A percentile compares a stretch with the other conserved stretches of the same genome.
phyloP scores from a whole-genome alignment of 78 protist genomes.

The Isochrysis galbana region DNA sequence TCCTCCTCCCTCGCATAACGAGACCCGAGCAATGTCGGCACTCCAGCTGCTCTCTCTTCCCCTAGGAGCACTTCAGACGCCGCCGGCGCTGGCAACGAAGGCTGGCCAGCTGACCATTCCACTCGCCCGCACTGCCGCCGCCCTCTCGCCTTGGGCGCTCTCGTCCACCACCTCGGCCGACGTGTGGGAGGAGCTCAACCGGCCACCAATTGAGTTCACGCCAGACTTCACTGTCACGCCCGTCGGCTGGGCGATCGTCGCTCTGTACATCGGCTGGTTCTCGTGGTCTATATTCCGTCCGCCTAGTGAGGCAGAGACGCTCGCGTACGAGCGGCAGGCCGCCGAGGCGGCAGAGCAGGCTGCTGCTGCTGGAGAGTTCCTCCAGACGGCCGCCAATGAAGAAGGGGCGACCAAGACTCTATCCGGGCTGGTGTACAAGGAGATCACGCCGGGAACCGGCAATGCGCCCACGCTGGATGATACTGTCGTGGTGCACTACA shows the following conservation, averaged over 20 bases:
- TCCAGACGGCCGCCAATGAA: background rate
- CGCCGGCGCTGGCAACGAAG: no score
- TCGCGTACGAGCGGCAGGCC: background rate
- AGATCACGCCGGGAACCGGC: background rate
- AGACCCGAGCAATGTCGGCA: no score
- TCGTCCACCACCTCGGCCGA: no score
- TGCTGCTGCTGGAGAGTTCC: background rate
- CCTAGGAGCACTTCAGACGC: no score
- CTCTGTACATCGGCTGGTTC: background rate
- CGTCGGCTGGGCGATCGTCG: background rate
- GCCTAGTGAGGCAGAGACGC: background rate
- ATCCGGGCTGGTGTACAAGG: background rate
- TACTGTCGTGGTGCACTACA: slow-evolving; percentile 30
- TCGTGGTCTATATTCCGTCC: background rate
- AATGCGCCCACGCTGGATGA: background rate
- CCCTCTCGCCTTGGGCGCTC: no score
- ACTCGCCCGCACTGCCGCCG: no score
- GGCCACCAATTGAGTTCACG: background rate
- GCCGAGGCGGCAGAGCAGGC: background rate
- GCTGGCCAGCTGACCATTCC: no score
- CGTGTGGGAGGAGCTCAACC: background rate
- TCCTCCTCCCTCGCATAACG: no score
- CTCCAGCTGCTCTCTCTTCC: no score
- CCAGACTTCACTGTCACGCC: background rate
- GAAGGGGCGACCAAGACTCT: background rate